phyloP scores from a whole-genome alignment of 768 basidiomycete species.

The Panaeolus cyanescens region DNA sequence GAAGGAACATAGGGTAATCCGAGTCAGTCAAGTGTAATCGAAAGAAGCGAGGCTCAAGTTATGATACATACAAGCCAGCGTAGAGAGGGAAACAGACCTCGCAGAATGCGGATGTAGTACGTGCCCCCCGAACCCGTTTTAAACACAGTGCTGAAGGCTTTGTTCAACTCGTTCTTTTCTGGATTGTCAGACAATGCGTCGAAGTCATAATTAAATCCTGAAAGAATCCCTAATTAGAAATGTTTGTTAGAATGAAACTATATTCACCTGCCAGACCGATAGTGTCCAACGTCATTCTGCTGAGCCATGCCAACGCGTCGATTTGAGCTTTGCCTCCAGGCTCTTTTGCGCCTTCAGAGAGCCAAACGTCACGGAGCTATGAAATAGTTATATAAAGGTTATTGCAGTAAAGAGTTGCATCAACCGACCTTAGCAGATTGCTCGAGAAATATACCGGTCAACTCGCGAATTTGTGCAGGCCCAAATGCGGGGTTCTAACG shows the following conservation, averaged over 20 bases:
- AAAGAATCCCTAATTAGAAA: slow-evolving; percentile 16
- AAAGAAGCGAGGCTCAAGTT: too few relatives aligned
- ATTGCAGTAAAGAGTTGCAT: background rate
- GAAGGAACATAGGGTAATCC: too few relatives aligned
- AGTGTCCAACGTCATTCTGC: slow-evolving; percentile 71
- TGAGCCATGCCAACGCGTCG: slow-evolving; percentile 67
- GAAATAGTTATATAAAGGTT: background rate
- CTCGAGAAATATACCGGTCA: slow-evolving; percentile 45
- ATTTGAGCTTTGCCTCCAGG: slow-evolving; percentile 31
- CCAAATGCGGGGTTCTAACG: slow-evolving; percentile 68
- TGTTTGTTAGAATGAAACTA: background rate
- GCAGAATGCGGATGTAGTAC: slow-evolving; percentile 30
- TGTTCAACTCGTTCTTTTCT: slow-evolving; percentile 49
- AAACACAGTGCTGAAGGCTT: slow-evolving; percentile 56
- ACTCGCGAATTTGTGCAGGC: slow-evolving; percentile 52
- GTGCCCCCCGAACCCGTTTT: slow-evolving; percentile 40
- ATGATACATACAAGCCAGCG: slow-evolving; percentile 34
- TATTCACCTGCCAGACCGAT: slow-evolving; percentile 70
- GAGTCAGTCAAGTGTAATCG: too few relatives aligned
- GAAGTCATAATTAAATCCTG: slow-evolving; percentile 39
- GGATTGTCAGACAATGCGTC: slow-evolving; percentile 24
- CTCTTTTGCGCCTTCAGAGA: slow-evolving; percentile 30
- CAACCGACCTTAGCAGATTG: slow-evolving; percentile 9
- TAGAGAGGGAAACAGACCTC: slow-evolving; percentile 35
- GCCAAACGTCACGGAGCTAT: slow-evolving; percentile 53